A percentile compares a stretch with the other conserved stretches of the same genome.
Evolutionary conservation across 352 stramenopile genomes (phyloP).

Genomic region (Phytophthora idaei): DNA sequence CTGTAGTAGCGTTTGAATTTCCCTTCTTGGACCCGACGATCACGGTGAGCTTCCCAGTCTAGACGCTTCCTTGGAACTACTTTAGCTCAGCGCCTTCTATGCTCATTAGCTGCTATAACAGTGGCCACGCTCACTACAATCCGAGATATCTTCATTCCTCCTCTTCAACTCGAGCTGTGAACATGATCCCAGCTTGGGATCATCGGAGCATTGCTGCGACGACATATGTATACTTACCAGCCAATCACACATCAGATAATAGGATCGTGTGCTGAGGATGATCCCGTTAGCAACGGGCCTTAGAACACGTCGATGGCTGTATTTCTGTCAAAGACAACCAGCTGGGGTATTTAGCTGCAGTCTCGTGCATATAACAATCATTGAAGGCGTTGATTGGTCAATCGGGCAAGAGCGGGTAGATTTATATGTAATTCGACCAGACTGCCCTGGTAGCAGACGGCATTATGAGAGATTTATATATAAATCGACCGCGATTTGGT

Average conservation of each 20-base stretch:
- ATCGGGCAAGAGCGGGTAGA: too few relatives aligned
- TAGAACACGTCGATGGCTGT: neutral
- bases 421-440: too few relatives aligned
- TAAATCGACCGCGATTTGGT: too few relatives aligned
- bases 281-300: conserved; percentile 11
- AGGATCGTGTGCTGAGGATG: neutral
- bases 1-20: conserved; percentile 7
- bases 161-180: too few relatives aligned
- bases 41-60: conserved; percentile 5
- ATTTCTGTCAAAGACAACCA: too few relatives aligned
- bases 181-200: neutral
- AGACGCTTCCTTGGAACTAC: neutral
- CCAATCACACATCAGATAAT: neutral
- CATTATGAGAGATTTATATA: too few relatives aligned
- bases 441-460: too few relatives aligned
- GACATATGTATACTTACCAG: conserved; percentile 6
- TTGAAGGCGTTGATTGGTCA: too few relatives aligned
- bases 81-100: neutral
- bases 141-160: neutral
- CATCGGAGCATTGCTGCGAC: too few relatives aligned
- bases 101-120: neutral
- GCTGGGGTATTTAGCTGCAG: too few relatives aligned
- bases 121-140: neutral
- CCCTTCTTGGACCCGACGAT: neutral
- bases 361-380: too few relatives aligned